phyloP scores from a whole-genome alignment of 208 protist genomes.

The Leishmania mexicana region DNA sequence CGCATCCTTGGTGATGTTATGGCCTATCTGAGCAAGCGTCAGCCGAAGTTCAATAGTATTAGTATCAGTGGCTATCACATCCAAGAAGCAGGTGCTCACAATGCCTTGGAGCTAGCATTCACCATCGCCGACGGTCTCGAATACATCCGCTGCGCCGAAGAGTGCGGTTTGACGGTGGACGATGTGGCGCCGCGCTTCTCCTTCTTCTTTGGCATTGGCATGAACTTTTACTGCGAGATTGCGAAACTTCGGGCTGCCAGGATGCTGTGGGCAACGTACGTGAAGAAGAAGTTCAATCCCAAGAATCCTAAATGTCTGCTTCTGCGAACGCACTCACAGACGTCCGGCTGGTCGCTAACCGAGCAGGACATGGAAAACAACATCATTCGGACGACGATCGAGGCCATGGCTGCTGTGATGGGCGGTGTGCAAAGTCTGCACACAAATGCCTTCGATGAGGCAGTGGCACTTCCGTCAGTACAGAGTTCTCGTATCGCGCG shows the following conservation, averaged over 20 bases:
- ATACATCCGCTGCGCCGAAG: conserved; percentile 83
- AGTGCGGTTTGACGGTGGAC: conserved; percentile 88
- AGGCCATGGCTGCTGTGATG: conserved; percentile 96
- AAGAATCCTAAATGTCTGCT: conserved; percentile 90
- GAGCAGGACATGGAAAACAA: conserved; percentile 97
- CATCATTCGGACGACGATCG: conserved; percentile 96
- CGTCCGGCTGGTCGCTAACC: conserved; percentile 96
- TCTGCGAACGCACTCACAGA: conserved; percentile 97
- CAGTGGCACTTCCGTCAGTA: conserved; percentile 93
- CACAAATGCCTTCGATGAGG: conserved; percentile 97
- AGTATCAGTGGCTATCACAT: conserved; percentile 97
- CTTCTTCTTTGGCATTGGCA: conserved; percentile 97
- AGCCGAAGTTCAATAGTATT: conserved; percentile 97
- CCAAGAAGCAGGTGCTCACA: conserved; percentile 94
- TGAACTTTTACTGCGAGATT: conserved; percentile 98
- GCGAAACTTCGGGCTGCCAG: conserved; percentile 96
- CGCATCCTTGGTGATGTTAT: conserved; percentile 96
- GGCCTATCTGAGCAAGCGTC: conserved; percentile 90
- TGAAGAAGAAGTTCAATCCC: conserved; percentile 94
- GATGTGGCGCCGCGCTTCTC: conserved; percentile 94
- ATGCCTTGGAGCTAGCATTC: conserved; percentile 93
- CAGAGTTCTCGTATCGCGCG: conserved; percentile 93
- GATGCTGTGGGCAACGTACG: conserved; percentile 92
- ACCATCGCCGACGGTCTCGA: conserved; percentile 97
- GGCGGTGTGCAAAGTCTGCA: conserved; percentile 94